Evolutionary conservation across 176 grass and related monocot genomes (phyloP), one percentile per base, ranked within the genome.

Genomic region (Thinopyrum elongatum): DNA sequence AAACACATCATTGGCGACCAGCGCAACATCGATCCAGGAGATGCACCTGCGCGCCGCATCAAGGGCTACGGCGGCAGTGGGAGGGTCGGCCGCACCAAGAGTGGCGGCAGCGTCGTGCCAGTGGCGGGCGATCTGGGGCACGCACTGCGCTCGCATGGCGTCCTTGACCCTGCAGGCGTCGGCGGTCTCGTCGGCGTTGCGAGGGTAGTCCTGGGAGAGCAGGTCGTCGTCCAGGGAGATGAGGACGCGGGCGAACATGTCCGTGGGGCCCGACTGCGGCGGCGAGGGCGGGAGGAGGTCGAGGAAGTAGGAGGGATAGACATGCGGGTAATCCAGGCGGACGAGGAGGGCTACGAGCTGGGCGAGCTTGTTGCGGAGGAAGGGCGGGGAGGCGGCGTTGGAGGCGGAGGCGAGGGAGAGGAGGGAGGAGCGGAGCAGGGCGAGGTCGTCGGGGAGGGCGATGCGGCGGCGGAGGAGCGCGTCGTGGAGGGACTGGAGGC

Each of bases 191-290:
- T 82, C 77, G 17, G 83, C 76, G 30, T 57, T 91, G 59, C 94
- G 92, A 17, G 94, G 97, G 75, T 96, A 96, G 3, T 99, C 97
- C 82, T 90, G 94, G 66, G 92, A 96, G 80, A 99, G 92, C 74
- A 99, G 87, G 81, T 96, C 97, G 53, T 96, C 93, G 55, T 96
- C 97, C 16, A 96, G 86, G 12, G 92, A 89, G 36, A 85, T 66
- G 42, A 99, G 90, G 10, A 99, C 78, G 57, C 97, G 87, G 42
- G 94, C 94, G 70, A 99, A 99, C 97, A 99, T 99, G 86, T 99
- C 97, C 7, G 87, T 89, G 6, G 78, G 74, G 47, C 88, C 81
- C 0, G 94, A 83, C 39, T 85, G 89, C 23, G 84, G 88, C 66
- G 63, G 97, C 64, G 38, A 55, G 3, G 81, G 90, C 34, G 94